Conservation (phyloP, 1,139 yeast genomes). For the Barnettozyma hawaiiensis region DNA sequence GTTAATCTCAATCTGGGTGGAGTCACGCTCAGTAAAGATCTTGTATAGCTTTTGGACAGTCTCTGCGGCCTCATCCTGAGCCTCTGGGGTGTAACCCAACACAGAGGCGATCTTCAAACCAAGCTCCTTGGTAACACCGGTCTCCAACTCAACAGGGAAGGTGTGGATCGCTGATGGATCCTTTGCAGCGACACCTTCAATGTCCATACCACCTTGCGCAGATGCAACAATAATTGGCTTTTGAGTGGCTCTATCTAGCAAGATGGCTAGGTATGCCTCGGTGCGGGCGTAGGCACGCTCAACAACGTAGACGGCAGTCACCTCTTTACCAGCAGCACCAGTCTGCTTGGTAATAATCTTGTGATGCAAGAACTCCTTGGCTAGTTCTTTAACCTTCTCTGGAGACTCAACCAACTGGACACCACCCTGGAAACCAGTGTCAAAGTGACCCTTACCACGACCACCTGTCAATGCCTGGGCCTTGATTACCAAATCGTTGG, state of each 20-base stretch:
- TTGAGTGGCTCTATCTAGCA: conserved; percentile 90
- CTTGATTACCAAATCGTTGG: conserved; percentile 85
- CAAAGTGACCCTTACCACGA: conserved; percentile 98
- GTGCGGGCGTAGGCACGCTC: conserved; percentile 91
- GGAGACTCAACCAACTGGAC: conserved; percentile 85
- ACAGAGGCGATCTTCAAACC: conserved; percentile 74
- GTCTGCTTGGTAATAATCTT: conserved; percentile 97
- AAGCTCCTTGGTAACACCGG: conserved; percentile 74
- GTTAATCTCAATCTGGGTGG: conserved; percentile 97
- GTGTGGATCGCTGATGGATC: conserved; percentile 92
- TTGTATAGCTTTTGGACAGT: conserved; percentile 82
- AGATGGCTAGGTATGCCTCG: conserved; percentile 92
- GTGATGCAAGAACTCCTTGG: conserved; percentile 86
- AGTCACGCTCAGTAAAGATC: conserved; percentile 85
- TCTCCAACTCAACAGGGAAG: conserved; percentile 69
- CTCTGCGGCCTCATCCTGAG: conserved; percentile 82
- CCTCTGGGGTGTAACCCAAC: conserved; percentile 75
- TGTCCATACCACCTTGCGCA: conserved; percentile 99
- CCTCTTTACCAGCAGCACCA: conserved; percentile 95
- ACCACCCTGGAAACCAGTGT: conserved; percentile 94
- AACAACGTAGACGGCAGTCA: conserved; percentile 92
- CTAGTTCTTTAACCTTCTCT: conserved; percentile 81
- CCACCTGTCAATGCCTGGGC: conserved; percentile 99
- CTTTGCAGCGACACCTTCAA: conserved; percentile 94
- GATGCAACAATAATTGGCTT: conserved; percentile 93